These are phyloP conservation scores for Dysphania ambrosioides DNA, from an alignment of 148 eudicot genomes.

Conservation along the genomic window DNA sequence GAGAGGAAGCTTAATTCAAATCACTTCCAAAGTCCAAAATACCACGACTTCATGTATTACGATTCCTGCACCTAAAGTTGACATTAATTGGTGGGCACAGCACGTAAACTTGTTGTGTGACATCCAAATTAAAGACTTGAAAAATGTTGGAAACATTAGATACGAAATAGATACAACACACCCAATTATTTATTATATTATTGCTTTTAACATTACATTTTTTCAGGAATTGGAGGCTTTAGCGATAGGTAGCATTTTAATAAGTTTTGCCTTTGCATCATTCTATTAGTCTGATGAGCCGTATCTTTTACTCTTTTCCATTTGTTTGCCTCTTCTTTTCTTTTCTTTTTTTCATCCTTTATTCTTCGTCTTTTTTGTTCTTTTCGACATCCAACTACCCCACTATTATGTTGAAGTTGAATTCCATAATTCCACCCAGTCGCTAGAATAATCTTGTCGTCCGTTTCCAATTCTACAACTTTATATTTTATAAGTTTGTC, in stretches of 20 bases:
- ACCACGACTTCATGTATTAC: too few relatives aligned
- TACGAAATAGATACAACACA: slow-evolving; percentile 4
- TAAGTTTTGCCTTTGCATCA: slow-evolving; percentile 8
- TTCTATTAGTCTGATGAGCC: not conserved
- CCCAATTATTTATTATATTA: not conserved
- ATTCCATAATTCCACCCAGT: not conserved
- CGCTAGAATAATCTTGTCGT: not conserved
- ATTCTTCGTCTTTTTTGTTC: slow-evolving; percentile 5
- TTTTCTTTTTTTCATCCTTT: not conserved
- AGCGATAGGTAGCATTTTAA: not conserved
- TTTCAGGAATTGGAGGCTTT: slow-evolving; percentile 1
- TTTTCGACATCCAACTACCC: slow-evolving; percentile 14
- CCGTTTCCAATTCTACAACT: not conserved
- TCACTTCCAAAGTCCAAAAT: too few relatives aligned
- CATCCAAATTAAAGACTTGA: not conserved
- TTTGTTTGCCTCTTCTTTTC: not conserved
- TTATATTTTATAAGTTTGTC: too few relatives aligned
- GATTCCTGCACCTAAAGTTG: not conserved
- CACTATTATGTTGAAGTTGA: slow-evolving; percentile 8
- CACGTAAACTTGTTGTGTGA: not conserved
- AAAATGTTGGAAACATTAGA: slow-evolving; percentile 13
- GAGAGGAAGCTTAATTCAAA: too few relatives aligned
- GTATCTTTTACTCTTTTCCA: not conserved
- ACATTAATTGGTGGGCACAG: not conserved
- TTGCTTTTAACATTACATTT: not conserved